These are phyloP conservation scores for Naematelia encephala DNA, from an alignment of 768 basidiomycete genomes.

Conservation along the genomic window DNA sequence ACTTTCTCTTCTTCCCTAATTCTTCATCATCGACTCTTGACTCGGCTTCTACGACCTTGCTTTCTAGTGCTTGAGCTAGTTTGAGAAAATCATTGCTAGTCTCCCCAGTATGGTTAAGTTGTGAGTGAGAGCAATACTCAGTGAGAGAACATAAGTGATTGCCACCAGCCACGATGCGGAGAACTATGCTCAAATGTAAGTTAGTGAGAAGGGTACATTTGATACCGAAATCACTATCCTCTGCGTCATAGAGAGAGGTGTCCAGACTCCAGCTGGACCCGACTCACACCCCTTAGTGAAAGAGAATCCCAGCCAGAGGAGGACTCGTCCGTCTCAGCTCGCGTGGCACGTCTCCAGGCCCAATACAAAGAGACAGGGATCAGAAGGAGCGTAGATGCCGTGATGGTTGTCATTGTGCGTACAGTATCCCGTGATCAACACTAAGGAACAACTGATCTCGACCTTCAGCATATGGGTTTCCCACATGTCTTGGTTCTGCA, in stretches of 20 bases:
- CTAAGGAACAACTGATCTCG: too few species aligned
- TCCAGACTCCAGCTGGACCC: too few species aligned
- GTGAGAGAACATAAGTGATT: neutral
- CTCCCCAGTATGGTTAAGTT: neutral
- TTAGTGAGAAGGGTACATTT: neutral
- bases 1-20: neutral
- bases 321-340: constrained; percentile 91
- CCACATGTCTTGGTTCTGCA: constrained; percentile 98
- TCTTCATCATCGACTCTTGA: neutral
- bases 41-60: neutral
- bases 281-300: constrained; percentile 57
- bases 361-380: constrained; percentile 96
- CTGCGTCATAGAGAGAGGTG: neutral
- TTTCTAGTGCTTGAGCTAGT: too few species aligned
- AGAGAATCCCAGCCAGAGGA: constrained; percentile 97
- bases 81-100: too few species aligned
- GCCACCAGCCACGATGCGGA: neutral
- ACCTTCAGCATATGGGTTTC: constrained; percentile 65
- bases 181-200: neutral
- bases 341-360: constrained; percentile 87
- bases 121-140: neutral
- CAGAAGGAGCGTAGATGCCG: constrained; percentile 81
- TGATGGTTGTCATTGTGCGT: constrained; percentile 44
- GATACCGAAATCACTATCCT: too few species aligned
- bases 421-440: neutral